These are phyloP conservation scores for Komagataella pseudopastoris DNA, from an alignment of 805 yeast species.

Conservation along the genomic window DNA sequence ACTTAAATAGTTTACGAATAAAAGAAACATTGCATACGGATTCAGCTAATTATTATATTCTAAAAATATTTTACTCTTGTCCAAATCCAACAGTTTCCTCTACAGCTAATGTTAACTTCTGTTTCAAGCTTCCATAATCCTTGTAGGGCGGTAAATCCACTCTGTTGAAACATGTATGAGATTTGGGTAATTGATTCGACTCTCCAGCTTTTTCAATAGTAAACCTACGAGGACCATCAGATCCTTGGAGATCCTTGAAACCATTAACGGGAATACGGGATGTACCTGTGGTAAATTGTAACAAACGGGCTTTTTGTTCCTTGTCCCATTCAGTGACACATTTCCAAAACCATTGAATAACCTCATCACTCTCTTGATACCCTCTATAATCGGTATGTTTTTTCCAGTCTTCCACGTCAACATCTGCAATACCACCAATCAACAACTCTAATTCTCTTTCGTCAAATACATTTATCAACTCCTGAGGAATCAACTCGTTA, in stretches of 20 bases:
- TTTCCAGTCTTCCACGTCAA: conserved; percentile 98
- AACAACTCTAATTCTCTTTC: conserved; percentile 93
- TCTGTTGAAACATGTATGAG: conserved; percentile 98
- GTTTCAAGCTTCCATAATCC: conserved; percentile 72
- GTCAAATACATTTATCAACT: conserved; percentile 89
- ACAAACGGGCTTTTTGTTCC: conserved; percentile 88
- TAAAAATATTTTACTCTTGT: conserved; percentile 53
- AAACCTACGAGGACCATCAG: conserved; percentile 98
- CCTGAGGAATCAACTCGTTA: conserved; percentile 95
- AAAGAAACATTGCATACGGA: neutral
- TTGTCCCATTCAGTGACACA: conserved; percentile 89
- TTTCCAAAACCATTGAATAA: conserved; percentile 98
- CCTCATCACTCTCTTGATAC: conserved; percentile 91
- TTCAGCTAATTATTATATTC: neutral
- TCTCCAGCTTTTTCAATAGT: conserved; percentile 98
- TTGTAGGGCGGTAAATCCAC: conserved; percentile 93
- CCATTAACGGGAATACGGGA: conserved; percentile 98
- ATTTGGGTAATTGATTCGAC: conserved; percentile 82
- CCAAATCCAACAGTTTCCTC: conserved; percentile 99
- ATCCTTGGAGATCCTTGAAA: conserved; percentile 95
- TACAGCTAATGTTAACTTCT: conserved; percentile 88
- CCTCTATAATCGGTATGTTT: conserved; percentile 98
- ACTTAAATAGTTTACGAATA: neutral
- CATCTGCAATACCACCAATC: conserved; percentile 97
- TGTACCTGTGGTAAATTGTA: conserved; percentile 98